Base-by-base conservation (phyloP, 768 basidiomycete genomes). In the Phanerodontia chrysosporium region DNA sequence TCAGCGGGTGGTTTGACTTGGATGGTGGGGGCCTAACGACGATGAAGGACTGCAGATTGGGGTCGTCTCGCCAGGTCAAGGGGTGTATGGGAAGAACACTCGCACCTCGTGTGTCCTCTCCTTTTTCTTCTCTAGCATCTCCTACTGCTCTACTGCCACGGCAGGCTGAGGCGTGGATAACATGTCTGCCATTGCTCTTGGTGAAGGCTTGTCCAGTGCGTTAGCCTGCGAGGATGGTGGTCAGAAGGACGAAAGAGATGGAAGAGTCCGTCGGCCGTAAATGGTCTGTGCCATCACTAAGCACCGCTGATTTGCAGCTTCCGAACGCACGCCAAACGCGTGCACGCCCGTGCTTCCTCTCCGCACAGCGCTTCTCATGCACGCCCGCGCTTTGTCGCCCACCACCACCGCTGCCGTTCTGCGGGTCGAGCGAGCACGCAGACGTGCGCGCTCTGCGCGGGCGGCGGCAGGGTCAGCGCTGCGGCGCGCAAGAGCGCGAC, bases 1-100 rank as follows among this genome's bases (percentile, higher is more conserved):
- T 95, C 45, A 95, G 78, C 0, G 93, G 89, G 63, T 95, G 92
- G 62, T 89, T 90, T n/a, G 83, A 79, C 65, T 86, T 85, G 6
- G 90, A 84, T 0, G 92, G 92, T 2, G 93, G 93, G 4, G 95
- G 95, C 51, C 91, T 85, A 57, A 96, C 95, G 67, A 96, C 85
- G 58, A 95, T 90, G 75, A 95, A 93, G 0, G 89, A 91, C 93
- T 95, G 69, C 6, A 52, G 12, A 22, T n/a, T 24, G 10, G 32
- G 27, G 54, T 48, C 16, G 57, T n/a, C n/a, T n/a, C n/a, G n/a
- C n/a, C n/a, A n/a, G n/a, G 57, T 46, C 48, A 30, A 48, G 45
- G 54, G 45, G 24, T 61, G 1, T 29, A 10, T 22, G 28, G 54
- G 58, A 48, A 48, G 21, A 14, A 27, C 8, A 21, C 29, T 62